Conservation (phyloP, 1,139 yeast genomes). For the Diutina neorugosa region DNA sequence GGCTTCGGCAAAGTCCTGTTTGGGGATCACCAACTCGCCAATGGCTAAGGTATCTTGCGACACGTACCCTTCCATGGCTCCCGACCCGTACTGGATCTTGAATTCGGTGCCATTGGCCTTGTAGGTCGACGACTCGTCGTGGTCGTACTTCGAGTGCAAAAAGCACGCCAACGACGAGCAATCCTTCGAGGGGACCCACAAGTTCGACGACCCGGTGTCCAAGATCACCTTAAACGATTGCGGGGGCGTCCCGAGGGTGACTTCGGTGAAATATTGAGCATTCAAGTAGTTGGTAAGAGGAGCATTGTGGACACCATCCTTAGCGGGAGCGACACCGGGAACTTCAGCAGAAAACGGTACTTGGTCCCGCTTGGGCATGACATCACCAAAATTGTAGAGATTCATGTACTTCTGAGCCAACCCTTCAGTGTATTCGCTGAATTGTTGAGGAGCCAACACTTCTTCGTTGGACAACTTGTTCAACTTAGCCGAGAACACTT, state of each 20-base stretch:
- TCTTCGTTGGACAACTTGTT: conserved; percentile 54
- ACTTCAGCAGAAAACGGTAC: conserved; percentile 11
- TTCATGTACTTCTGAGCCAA: conserved; percentile 64
- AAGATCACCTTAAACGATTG: conserved; percentile 82
- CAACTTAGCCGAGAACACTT: conserved; percentile 49
- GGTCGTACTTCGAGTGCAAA: conserved; percentile 84
- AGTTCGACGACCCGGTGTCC: conserved; percentile 92
- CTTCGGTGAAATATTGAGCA: conserved; percentile 91
- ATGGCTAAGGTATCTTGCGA: conserved; percentile 71
- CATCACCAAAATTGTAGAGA: background rate
- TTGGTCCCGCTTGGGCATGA: conserved; percentile 19
- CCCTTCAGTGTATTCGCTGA: conserved; percentile 53
- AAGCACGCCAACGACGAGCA: conserved; percentile 92
- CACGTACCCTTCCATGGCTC: conserved; percentile 81
- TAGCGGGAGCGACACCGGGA: background rate
- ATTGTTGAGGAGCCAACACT: conserved; percentile 45
- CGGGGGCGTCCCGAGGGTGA: conserved; percentile 83
- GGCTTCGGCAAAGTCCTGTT: conserved; percentile 93
- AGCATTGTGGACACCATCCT: conserved; percentile 24
- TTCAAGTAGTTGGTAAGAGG: conserved; percentile 88
- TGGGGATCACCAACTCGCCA: conserved; percentile 75
- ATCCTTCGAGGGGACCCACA: conserved; percentile 89
- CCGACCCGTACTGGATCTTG: conserved; percentile 83
- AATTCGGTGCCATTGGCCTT: conserved; percentile 78
- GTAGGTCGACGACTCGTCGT: conserved; percentile 65